These are phyloP conservation scores for Blastocystis sp. DNA, from an alignment of 352 stramenopile species.

Conservation along the genomic window DNA sequence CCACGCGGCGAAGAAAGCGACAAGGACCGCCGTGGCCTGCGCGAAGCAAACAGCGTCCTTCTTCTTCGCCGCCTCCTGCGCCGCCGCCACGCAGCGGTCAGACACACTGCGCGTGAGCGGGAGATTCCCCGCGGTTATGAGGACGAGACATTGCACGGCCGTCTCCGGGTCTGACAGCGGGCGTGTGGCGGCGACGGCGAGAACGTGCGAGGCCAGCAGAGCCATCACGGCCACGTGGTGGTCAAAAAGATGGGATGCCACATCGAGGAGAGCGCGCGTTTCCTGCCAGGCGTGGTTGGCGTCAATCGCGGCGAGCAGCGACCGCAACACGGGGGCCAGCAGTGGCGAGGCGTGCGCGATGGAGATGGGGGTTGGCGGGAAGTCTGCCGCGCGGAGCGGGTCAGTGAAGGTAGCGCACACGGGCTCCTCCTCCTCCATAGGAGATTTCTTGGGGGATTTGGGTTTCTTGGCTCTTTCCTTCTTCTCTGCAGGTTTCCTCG, in stretches of 20 bases:
- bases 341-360: not conserved
- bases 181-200: not conserved
- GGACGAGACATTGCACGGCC: not conserved
- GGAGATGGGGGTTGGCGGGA: not conserved
- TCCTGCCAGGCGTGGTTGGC: not conserved
- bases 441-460: too few species aligned
- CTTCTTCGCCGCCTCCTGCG: not conserved
- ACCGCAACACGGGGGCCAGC: not conserved
- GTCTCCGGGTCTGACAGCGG: not conserved
- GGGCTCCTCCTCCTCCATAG: too few species aligned
- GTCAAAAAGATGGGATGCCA: not conserved
- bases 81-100: not conserved
- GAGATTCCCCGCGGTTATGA: not conserved
- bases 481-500: not conserved
- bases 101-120: not conserved
- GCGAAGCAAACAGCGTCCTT: not conserved
- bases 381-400: not conserved
- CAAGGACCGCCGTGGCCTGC: not conserved
- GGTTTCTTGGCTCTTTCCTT: too few species aligned
- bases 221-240: not conserved
- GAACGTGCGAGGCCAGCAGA: not conserved
- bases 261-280: not conserved
- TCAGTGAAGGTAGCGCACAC: too few species aligned
- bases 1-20: not conserved
- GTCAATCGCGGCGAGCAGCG: not conserved